Base-by-base conservation (phyloP, 345 rosid genomes). In the Iberis pinnata region DNA sequence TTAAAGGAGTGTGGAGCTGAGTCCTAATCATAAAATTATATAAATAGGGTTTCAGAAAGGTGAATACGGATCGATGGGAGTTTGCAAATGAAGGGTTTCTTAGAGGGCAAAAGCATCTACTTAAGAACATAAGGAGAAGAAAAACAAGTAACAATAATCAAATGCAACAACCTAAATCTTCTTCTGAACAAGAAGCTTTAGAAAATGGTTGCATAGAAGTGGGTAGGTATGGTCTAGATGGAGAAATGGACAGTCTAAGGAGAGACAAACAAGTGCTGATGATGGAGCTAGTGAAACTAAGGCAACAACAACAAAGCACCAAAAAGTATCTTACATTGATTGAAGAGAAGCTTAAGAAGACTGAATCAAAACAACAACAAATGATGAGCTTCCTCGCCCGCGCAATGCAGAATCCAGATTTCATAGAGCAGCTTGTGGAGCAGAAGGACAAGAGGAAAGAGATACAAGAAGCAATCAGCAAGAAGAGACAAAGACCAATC, bases 41-140 rank as follows among this genome's bases (percentile, higher is more conserved):
- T 47, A 22, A 29, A 40, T 60, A 86, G 96, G 98, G 98, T 58
- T 90, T 90, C 75, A 84, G 86, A 63, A 90, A 90, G 72, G 89
- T 90, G 63, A 95, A 90, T 81, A 84, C 87, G 52, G 96, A 90
- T 62, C 75, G 76, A 57, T 90, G 96, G 98, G 98, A 90, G 67
- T 84, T 80, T 75, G 84, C 84, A 24, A 71, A 75, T 70, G 83
- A 79, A 78, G 84, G 73, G 41, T 83, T 83, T 73, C 77, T 83
- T 10, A 75, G 84, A 76, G 92, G 92, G 37, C 67, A 78, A 73
- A 83, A 49, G 43, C 80, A 83, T 70, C 84, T 80, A 10, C 76
- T 80, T 35, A 78, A 71, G 76, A 73, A 60, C 32, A 76, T 84
- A 40, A 72, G 76, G 65, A 75, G 93, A 71, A 77, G 85, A 49